Conservation (phyloP, 2,329 filamentous ascomycete species). For the Aspergillus tamarii region DNA sequence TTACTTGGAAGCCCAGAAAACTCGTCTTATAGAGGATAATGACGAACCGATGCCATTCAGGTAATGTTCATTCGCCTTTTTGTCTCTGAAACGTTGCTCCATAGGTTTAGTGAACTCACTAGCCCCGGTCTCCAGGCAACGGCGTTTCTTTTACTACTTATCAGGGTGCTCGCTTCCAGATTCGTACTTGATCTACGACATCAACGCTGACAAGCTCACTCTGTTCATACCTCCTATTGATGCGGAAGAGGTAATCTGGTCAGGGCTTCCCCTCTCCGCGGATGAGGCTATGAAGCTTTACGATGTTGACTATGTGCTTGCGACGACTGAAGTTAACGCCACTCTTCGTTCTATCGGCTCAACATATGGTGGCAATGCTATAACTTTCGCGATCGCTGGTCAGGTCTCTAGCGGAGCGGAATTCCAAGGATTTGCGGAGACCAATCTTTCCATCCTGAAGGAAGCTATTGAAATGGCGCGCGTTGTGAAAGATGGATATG, state of each 20-base stretch:
- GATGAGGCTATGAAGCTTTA: slow-evolving; percentile 76
- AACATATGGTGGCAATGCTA: slow-evolving; percentile 44
- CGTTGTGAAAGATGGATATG: slow-evolving; percentile 82
- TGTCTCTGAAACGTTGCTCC: neutral
- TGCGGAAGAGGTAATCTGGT: slow-evolving; percentile 90
- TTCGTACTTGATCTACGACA: slow-evolving; percentile 79
- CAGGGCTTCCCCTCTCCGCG: slow-evolving; percentile 77
- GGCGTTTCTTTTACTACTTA: slow-evolving; percentile 92
- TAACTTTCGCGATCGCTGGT: slow-evolving; percentile 75
- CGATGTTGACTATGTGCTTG: slow-evolving; percentile 78
- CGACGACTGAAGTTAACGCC: slow-evolving; percentile 74
- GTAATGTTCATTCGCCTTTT: slow-evolving; percentile 46
- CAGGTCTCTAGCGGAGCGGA: slow-evolving; percentile 74
- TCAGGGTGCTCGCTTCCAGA: slow-evolving; percentile 83
- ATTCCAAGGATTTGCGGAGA: slow-evolving; percentile 70
- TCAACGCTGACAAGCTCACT: slow-evolving; percentile 71
- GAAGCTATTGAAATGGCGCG: slow-evolving; percentile 78
- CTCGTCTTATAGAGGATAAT: slow-evolving; percentile 83
- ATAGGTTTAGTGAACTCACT: slow-evolving; percentile 4
- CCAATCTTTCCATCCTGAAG: slow-evolving; percentile 63
- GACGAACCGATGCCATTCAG: slow-evolving; percentile 81
- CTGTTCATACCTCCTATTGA: slow-evolving; percentile 90
- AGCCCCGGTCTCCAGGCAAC: slow-evolving; percentile 63
- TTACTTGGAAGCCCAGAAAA: slow-evolving; percentile 85
- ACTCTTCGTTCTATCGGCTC: slow-evolving; percentile 59